These are phyloP conservation scores for Nepenthes mirabilis DNA, from an alignment of 148 eudicot species.

Conservation along the genomic window DNA sequence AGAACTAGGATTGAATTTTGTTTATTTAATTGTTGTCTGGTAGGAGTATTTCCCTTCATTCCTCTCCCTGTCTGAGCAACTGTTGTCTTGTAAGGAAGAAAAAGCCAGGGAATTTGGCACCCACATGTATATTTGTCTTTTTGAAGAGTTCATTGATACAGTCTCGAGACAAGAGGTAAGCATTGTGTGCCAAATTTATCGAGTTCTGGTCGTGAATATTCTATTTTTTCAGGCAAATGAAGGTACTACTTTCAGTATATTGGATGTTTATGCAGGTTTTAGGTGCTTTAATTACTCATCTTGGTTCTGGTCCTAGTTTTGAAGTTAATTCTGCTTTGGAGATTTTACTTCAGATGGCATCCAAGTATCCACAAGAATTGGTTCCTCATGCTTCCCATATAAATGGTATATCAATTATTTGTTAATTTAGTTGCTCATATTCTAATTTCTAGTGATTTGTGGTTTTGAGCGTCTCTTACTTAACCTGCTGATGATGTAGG, in stretches of 20 bases:
- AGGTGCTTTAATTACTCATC: slow-evolving; percentile 45
- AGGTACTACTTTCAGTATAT: neutral
- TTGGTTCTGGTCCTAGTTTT: slow-evolving; percentile 41
- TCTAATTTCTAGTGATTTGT: neutral
- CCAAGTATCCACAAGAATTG: slow-evolving; percentile 30
- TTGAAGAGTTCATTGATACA: slow-evolving; percentile 32
- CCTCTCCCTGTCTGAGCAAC: slow-evolving; percentile 32
- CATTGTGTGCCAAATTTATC: neutral
- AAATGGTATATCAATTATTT: slow-evolving; percentile 22
- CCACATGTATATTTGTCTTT: slow-evolving; percentile 32
- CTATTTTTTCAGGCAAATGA: neutral
- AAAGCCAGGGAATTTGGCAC: slow-evolving; percentile 29
- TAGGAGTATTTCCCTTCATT: slow-evolving; percentile 41
- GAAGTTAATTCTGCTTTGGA: slow-evolving; percentile 51
- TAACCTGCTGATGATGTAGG: slow-evolving; percentile 18
- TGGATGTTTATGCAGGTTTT: slow-evolving; percentile 20
- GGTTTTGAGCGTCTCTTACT: neutral
- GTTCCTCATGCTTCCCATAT: slow-evolving; percentile 41
- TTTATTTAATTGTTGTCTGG: slow-evolving; percentile 3
- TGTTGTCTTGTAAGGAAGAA: slow-evolving; percentile 40
- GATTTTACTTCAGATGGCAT: slow-evolving; percentile 34
- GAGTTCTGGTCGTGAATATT: neutral
- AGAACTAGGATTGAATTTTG: neutral
- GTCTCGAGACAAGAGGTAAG: slow-evolving; percentile 60
- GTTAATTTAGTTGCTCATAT: neutral